phyloP scores from a whole-genome alignment of 441 rosid genomes.

The Mallotus japonicus region DNA sequence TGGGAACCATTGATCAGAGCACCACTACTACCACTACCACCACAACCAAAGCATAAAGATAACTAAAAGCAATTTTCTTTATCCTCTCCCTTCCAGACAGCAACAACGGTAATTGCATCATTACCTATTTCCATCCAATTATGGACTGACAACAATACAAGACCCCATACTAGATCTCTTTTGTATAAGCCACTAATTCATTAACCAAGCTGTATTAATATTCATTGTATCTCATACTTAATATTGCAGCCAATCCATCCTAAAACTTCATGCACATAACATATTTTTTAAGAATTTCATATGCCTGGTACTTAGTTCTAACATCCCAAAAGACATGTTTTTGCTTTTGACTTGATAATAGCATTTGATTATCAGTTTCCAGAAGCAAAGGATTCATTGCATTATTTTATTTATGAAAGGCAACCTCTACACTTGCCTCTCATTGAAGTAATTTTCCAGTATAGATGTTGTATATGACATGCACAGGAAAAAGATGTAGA shows the following conservation, averaged over 20 bases:
- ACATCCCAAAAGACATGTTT: too few relatives aligned
- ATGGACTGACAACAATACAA: background rate
- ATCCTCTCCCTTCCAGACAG: background rate
- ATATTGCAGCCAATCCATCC: background rate
- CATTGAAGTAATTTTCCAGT: background rate
- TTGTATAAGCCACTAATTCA: background rate
- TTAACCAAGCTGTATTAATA: background rate
- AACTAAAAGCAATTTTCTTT: background rate
- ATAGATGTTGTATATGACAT: background rate
- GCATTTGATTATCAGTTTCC: background rate
- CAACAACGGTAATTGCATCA: background rate
- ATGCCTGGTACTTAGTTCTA: background rate
- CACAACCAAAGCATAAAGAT: background rate
- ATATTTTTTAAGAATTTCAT: background rate
- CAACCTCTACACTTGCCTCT: background rate
- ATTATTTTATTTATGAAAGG: background rate
- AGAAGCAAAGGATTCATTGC: background rate
- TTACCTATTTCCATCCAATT: background rate
- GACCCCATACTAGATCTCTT: background rate
- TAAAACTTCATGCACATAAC: background rate
- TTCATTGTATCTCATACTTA: background rate
- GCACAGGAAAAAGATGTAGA: background rate
- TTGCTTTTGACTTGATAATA: background rate
- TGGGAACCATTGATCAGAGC: background rate
- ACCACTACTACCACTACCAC: too few relatives aligned